Evolutionary conservation across 805 yeast genomes (phyloP).

Genomic region (Saturnispora silvae): DNA sequence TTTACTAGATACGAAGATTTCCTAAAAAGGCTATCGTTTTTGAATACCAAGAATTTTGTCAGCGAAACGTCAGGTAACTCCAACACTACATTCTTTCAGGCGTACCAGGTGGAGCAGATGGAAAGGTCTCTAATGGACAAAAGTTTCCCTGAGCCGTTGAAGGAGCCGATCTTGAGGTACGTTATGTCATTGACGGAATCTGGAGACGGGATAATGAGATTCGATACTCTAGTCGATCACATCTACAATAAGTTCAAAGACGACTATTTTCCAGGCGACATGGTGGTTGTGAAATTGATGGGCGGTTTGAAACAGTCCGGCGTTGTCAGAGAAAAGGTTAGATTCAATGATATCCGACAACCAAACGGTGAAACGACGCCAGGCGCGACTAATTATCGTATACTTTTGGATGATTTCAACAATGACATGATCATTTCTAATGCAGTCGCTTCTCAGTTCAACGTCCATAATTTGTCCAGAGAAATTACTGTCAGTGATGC

Average conservation of each 20-base stretch:
- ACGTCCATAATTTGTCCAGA: slow-evolving; percentile 13
- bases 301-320: slow-evolving; percentile 39
- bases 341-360: slow-evolving; percentile 44
- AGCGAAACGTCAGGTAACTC: slow-evolving; percentile 96
- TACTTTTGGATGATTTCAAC: slow-evolving; percentile 33
- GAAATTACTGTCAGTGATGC: slow-evolving; percentile 62
- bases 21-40: slow-evolving; percentile 60
- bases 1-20: slow-evolving; percentile 69
- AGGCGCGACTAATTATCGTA: slow-evolving; percentile 60
- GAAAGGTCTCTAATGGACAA: slow-evolving; percentile 59
- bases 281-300: slow-evolving; percentile 46
- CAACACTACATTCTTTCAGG: slow-evolving; percentile 84
- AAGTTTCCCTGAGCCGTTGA: slow-evolving; percentile 80
- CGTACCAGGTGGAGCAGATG: slow-evolving; percentile 61
- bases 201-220: slow-evolving; percentile 28
- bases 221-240: slow-evolving; percentile 81
- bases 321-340: slow-evolving; percentile 74
- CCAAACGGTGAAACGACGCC: slow-evolving; percentile 26
- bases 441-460: slow-evolving; percentile 6
- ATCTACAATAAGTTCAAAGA: slow-evolving; percentile 67
- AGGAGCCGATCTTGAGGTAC: slow-evolving; percentile 82
- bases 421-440: slow-evolving; percentile 24
- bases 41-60: slow-evolving; percentile 67
- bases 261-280: slow-evolving; percentile 89
- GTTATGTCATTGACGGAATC: slow-evolving; percentile 75